These are phyloP conservation scores for Lagenidium sp. DNA, from an alignment of 352 stramenopile species.

Conservation along the genomic window DNA sequence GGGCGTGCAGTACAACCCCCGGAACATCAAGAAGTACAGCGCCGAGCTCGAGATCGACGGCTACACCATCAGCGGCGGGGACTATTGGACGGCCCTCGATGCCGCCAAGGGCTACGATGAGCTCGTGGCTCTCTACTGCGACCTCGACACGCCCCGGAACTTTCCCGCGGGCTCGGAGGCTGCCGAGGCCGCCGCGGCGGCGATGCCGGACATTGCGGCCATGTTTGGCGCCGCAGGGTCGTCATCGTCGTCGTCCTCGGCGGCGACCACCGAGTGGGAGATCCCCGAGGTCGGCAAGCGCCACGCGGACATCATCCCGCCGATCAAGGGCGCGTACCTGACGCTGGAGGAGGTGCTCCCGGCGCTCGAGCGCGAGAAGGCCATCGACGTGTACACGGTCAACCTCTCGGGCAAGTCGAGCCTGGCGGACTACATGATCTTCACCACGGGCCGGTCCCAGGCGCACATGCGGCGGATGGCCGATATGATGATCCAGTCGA, in stretches of 20 bases:
- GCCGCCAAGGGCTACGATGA: conserved; percentile 79
- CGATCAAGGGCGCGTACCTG: conserved; percentile 51
- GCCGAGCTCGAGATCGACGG: conserved; percentile 61
- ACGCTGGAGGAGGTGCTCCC: conserved; percentile 58
- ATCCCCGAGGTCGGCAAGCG: conserved; percentile 57
- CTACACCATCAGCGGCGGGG: conserved; percentile 61
- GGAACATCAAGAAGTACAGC: conserved; percentile 81
- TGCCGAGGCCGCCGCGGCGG: conserved; percentile 20
- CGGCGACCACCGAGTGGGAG: conserved; percentile 35
- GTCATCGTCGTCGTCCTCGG: not conserved
- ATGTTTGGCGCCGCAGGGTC: too few species aligned
- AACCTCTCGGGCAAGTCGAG: conserved; percentile 69
- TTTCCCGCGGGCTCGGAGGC: conserved; percentile 30
- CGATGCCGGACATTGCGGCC: too few species aligned
- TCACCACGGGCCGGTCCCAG: conserved; percentile 74
- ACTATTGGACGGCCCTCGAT: conserved; percentile 78
- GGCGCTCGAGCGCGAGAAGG: conserved; percentile 65
- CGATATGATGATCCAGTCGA: conserved; percentile 81
- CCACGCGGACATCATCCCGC: conserved; percentile 67
- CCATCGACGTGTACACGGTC: conserved; percentile 69
- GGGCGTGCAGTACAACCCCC: conserved; percentile 52
- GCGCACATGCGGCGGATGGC: conserved; percentile 85
- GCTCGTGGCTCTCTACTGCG: conserved; percentile 71
- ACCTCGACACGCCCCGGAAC: conserved; percentile 66
- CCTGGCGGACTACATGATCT: conserved; percentile 86